These are phyloP conservation scores for Dactylellina sp. DNA, from an alignment of 2,329 filamentous ascomycete species.

Conservation along the genomic window DNA sequence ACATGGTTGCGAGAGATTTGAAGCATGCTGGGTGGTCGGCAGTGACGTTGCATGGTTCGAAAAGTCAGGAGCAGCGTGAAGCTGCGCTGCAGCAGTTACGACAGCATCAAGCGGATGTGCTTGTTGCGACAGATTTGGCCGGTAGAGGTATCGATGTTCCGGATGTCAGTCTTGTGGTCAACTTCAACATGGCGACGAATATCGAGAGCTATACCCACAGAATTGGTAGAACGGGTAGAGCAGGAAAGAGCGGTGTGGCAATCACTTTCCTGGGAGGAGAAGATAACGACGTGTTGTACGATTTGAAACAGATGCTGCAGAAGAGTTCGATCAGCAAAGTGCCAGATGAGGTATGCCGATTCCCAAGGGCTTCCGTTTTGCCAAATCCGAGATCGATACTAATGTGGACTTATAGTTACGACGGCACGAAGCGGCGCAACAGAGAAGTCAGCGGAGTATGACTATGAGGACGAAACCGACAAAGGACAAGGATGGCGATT, in stretches of 20 bases:
- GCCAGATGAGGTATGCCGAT: conserved; percentile 73
- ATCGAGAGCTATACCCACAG: conserved; percentile 98
- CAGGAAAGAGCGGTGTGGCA: conserved; percentile 93
- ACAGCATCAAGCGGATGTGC: conserved; percentile 81
- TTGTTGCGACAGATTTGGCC: conserved; percentile 95
- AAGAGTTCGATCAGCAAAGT: conserved; percentile 90
- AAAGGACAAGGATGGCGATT: conserved; percentile 55
- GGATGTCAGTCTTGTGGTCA: conserved; percentile 92
- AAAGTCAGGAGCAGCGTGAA: conserved; percentile 98
- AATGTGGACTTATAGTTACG: conserved; percentile 63
- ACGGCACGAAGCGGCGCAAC: conserved; percentile 90
- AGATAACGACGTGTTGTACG: conserved; percentile 90
- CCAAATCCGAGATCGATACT: conserved; percentile 9
- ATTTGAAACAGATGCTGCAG: conserved; percentile 92
- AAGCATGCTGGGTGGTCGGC: conserved; percentile 90
- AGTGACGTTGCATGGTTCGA: conserved; percentile 92
- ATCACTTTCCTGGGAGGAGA: conserved; percentile 95
- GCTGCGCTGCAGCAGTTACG: conserved; percentile 88
- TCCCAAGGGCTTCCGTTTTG: background rate
- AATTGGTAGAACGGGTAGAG: conserved; percentile 95
- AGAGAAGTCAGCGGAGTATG: conserved; percentile 72
- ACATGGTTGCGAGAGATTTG: conserved; percentile 92
- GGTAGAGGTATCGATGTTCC: conserved; percentile 97
- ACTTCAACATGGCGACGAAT: conserved; percentile 96
- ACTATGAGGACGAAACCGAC: conserved; percentile 36